Evolutionary conservation across 1,284 basidiomycete species (phyloP).

Genomic region (Marasmius sp.): DNA sequence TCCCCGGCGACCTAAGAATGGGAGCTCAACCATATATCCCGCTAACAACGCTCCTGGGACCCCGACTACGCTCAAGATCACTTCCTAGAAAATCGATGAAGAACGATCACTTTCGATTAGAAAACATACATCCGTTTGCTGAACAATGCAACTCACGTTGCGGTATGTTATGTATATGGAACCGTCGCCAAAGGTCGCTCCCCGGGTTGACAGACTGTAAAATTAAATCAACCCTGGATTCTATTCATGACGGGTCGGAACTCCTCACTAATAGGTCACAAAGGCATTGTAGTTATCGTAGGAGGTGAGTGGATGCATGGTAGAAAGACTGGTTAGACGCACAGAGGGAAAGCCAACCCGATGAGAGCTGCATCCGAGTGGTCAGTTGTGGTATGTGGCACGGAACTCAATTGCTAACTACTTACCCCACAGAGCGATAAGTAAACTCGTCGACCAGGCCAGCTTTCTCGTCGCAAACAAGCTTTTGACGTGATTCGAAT

Average conservation of each 20-base stretch:
- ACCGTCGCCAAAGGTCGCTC: conserved; percentile 62
- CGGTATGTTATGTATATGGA: conserved; percentile 67
- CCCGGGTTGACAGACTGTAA: conserved; percentile 54
- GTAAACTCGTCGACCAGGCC: conserved; percentile 59
- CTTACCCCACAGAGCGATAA: conserved; percentile 62
- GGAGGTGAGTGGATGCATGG: background rate
- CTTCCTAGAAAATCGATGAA: conserved; percentile 47
- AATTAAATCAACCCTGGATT: background rate
- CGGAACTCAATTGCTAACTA: conserved; percentile 10
- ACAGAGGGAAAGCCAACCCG: conserved; percentile 72
- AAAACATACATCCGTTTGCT: too few species aligned
- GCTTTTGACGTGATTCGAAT: conserved; percentile 48
- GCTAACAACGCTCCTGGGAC: conserved; percentile 68
- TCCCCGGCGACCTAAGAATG: conserved; percentile 60
- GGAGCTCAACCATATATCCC: conserved; percentile 63
- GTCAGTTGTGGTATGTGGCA: background rate
- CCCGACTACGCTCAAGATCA: conserved; percentile 64
- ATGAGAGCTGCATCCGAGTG: conserved; percentile 55
- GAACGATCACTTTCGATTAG: background rate
- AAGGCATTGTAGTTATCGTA: conserved; percentile 55
- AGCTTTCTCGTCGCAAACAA: conserved; percentile 65
- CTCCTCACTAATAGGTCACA: conserved; percentile 61
- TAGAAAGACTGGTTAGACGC: conserved; percentile 7
- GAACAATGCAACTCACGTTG: conserved; percentile 43
- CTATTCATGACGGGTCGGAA: background rate